Conservation (phyloP, 2,329 filamentous ascomycete species). For the Trichoderma aggressivum region DNA sequence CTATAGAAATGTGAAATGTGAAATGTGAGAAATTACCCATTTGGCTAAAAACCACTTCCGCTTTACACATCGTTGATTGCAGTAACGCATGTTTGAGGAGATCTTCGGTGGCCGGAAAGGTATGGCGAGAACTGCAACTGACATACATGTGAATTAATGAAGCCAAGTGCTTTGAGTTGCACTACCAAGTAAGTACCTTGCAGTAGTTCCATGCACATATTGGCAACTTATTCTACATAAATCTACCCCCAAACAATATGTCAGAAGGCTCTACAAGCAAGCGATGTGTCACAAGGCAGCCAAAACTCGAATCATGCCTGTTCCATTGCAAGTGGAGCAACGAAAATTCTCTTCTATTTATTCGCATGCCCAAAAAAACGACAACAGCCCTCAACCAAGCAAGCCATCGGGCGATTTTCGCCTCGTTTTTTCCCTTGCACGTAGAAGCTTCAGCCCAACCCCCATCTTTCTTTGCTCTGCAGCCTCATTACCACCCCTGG, state of each 20-base stretch:
- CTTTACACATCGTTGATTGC: not conserved
- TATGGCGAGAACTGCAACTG: not conserved
- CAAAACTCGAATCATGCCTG: not conserved
- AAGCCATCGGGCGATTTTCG: not conserved
- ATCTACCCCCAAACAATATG: not conserved
- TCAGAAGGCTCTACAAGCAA: not conserved
- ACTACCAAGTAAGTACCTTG: not conserved
- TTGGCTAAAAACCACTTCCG: not conserved
- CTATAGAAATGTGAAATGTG: not conserved
- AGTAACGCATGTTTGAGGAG: not conserved
- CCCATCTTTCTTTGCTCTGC: too few species aligned
- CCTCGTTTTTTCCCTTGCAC: not conserved
- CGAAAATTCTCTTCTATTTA: not conserved
- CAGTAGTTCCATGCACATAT: not conserved
- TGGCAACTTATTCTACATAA: not conserved
- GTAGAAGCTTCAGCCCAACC: not conserved
- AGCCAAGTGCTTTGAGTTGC: not conserved
- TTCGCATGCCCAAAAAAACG: not conserved
- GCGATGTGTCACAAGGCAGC: not conserved
- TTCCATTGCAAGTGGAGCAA: constrained; percentile 1
- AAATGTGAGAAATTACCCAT: not conserved
- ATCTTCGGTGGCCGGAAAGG: not conserved
- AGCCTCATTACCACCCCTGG: not conserved
- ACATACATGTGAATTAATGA: not conserved
- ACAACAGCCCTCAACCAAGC: not conserved